Conservation (phyloP, 2,329 filamentous ascomycete genomes). For the Sclerotinia sclerotiorum region DNA sequence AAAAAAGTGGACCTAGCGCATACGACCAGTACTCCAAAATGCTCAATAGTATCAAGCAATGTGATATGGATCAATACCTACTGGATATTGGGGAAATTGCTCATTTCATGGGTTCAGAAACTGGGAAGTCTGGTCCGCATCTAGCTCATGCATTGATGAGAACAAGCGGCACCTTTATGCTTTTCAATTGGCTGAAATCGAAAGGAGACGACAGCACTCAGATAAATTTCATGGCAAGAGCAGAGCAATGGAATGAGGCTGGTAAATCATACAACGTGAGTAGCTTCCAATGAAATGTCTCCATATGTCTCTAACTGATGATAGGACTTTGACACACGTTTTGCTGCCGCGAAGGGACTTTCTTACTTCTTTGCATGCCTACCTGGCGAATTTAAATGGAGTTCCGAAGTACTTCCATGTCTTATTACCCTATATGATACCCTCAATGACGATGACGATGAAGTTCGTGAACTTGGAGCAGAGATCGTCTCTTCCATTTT, state of each 20-base stretch:
- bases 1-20: background rate
- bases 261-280: slow-evolving; percentile 51
- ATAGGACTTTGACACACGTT: slow-evolving; percentile 64
- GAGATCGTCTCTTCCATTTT: slow-evolving; percentile 41
- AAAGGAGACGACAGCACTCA: slow-evolving; percentile 17
- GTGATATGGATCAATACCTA: slow-evolving; percentile 19
- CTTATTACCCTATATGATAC: slow-evolving; percentile 71
- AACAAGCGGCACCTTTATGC: slow-evolving; percentile 44
- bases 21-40: slow-evolving; percentile 6
- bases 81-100: slow-evolving; percentile 16
- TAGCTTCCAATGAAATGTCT: slow-evolving; percentile 4
- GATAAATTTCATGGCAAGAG: slow-evolving; percentile 46
- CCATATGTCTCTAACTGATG: slow-evolving; percentile 15
- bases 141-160: slow-evolving; percentile 52
- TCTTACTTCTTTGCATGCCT: slow-evolving; percentile 47
- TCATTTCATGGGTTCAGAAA: slow-evolving; percentile 6
- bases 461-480: slow-evolving; percentile 62
- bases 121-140: slow-evolving; percentile 30
- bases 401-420: slow-evolving; percentile 47
- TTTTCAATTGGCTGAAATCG: slow-evolving; percentile 15
- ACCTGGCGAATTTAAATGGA: slow-evolving; percentile 23
- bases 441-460: slow-evolving; percentile 88
- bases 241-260: slow-evolving; percentile 50
- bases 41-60: slow-evolving; percentile 8
- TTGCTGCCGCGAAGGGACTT: slow-evolving; percentile 59